Evolutionary conservation across 139 green algal genomes (phyloP).

Genomic region (Chlamydomonas eustigma): DNA sequence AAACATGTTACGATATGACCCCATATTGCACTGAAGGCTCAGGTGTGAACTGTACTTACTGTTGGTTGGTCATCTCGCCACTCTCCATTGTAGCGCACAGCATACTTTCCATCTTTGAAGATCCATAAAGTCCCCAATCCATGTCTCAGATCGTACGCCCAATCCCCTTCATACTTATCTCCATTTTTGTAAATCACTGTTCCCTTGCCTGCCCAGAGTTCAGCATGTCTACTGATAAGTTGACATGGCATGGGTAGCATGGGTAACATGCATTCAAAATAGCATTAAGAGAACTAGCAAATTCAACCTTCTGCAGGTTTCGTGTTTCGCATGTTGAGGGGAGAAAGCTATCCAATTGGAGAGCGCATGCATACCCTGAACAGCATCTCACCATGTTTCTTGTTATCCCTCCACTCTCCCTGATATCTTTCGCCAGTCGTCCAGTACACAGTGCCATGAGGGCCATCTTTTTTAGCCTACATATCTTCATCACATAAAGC

Average conservation of each 20-base stretch:
- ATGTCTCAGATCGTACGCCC: slow-evolving; percentile 44
- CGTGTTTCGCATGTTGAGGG: neutral
- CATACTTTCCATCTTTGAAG: slow-evolving; percentile 51
- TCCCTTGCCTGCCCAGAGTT: slow-evolving; percentile 53
- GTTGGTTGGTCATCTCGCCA: slow-evolving; percentile 51
- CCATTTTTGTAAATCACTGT: slow-evolving; percentile 63
- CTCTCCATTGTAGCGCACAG: slow-evolving; percentile 59
- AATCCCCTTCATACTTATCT: slow-evolving; percentile 77
- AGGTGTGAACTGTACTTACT: too few relatives aligned
- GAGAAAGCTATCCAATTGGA: too few relatives aligned
- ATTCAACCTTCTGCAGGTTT: neutral
- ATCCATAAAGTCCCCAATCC: slow-evolving; percentile 63
- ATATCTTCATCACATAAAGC: too few relatives aligned
- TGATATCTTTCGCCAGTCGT: slow-evolving; percentile 51
- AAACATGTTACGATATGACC: too few relatives aligned
- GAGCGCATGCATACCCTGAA: neutral
- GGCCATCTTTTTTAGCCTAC: slow-evolving; percentile 62
- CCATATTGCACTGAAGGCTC: too few relatives aligned
- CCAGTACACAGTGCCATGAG: slow-evolving; percentile 56
- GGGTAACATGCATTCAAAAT: too few relatives aligned
- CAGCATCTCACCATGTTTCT: slow-evolving; percentile 47
- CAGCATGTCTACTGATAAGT: neutral
- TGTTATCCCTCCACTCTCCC: slow-evolving; percentile 62
- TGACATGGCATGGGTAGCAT: too few relatives aligned
- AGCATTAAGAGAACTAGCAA: too few relatives aligned